These are phyloP conservation scores for Arthrobotrys iridis DNA, from an alignment of 2,329 filamentous ascomycete species.

Conservation along the genomic window DNA sequence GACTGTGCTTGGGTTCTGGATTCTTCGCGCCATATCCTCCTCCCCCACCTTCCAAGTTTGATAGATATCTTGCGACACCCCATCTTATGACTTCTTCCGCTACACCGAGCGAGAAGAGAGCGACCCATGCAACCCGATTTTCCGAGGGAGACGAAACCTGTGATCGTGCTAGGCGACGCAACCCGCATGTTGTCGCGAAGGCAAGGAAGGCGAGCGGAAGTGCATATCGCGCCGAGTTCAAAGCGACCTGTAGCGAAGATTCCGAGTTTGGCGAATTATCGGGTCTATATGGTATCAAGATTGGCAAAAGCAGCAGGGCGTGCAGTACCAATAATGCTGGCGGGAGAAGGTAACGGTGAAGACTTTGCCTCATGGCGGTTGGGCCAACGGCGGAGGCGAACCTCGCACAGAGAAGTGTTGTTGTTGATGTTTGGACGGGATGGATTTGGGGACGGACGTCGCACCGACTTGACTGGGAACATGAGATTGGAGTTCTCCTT, in stretches of 20 bases:
- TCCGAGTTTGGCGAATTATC: slow-evolving; percentile 46
- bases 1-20: slow-evolving; percentile 7
- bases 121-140: slow-evolving; percentile 2
- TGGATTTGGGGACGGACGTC: not conserved
- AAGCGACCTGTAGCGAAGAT: slow-evolving; percentile 38
- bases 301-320: slow-evolving; percentile 33
- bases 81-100: slow-evolving; percentile 44
- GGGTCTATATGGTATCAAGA: slow-evolving; percentile 41
- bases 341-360: slow-evolving; percentile 39
- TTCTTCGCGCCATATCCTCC: slow-evolving; percentile 49
- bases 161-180: slow-evolving; percentile 6
- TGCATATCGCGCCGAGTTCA: slow-evolving; percentile 40
- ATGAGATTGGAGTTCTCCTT: slow-evolving; percentile 16
- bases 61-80: slow-evolving; percentile 27
- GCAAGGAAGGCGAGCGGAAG: slow-evolving; percentile 34
- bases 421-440: not conserved
- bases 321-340: slow-evolving; percentile 35
- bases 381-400: slow-evolving; percentile 14
- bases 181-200: slow-evolving; percentile 30
- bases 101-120: slow-evolving; percentile 31
- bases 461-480: slow-evolving; percentile 11
- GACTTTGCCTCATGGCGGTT: slow-evolving; percentile 42
- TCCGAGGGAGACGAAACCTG: slow-evolving; percentile 4
- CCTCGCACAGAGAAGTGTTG: slow-evolving; percentile 24
- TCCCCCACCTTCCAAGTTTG: slow-evolving; percentile 33